Evolutionary conservation across 2,329 filamentous ascomycete species (phyloP), one percentile per base, ranked within the genome.

Genomic region (Sporothrix inflata): DNA sequence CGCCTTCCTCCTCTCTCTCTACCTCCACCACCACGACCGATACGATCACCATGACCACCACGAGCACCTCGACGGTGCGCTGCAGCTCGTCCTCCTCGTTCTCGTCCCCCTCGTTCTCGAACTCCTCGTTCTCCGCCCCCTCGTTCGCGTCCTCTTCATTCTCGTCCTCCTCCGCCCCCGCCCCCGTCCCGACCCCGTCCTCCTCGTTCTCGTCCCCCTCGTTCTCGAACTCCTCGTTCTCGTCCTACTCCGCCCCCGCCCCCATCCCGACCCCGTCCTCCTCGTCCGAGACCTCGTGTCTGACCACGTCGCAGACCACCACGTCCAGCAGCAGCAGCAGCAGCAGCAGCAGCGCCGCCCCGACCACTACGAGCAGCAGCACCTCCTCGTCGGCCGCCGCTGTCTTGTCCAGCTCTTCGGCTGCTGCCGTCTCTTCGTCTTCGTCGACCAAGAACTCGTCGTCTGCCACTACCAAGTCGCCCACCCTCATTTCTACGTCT

Each of bases 1-100:
- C 65, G 53, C 30, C 53, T 12, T 61, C 70, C 51, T 49, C 53
- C 3, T n/a, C 60, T 30, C 21, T 38, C n/a, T 30, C 68, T 16
- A 60, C 24, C 3, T 45, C 45, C n/a, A 30, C 47, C 60, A 47
- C 38, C 47, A 71, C 60, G 57, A 71, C 69, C 45, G 42, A 21
- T 45, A 71, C 69, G 69, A 71, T 47, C 40, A n/a, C 57, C 34
- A 67, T 51, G 65, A 67, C 42, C 65, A 45, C 65, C 30, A 70
- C 68, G 38, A 30, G 24, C 30, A 70, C 68, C 67, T 70, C 38
- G 68, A 70, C 68, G 53, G 51, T 61, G 68, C 38, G 7, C 11
- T 70, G 68, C 51, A 65, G 38, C 60, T 24, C 57, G 34, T 60
- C 70, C 12, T 34, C 57, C 7, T 34, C 24, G 51, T 49, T 49